Evolutionary conservation across 305 asterid species (phyloP).

Genomic region (Solanum aculeatissimum): DNA sequence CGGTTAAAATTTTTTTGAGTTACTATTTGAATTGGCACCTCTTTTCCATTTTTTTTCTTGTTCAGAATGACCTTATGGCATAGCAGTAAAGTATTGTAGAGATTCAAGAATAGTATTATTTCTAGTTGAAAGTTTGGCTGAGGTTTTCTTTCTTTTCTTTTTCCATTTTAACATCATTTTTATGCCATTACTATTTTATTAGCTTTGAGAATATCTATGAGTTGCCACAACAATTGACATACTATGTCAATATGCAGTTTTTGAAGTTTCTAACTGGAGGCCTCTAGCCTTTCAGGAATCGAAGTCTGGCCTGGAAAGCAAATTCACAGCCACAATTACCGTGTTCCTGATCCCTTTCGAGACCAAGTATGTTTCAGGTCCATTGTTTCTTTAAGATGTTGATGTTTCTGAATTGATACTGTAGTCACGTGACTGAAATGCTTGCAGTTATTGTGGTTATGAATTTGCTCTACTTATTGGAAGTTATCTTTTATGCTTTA

Average conservation of each 20-base stretch:
- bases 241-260: neutral
- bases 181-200: neutral
- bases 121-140: neutral
- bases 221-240: neutral
- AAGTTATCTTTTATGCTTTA: neutral
- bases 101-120: neutral
- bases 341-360: slow-evolving; percentile 66
- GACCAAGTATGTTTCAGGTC: slow-evolving; percentile 63
- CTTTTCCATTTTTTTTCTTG: neutral
- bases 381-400: slow-evolving; percentile 5
- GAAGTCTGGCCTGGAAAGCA: slow-evolving; percentile 89
- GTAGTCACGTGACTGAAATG: neutral
- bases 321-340: slow-evolving; percentile 95
- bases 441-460: neutral
- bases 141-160: neutral
- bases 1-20: neutral
- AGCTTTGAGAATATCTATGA: neutral
- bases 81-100: neutral
- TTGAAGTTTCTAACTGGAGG: neutral
- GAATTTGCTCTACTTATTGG: neutral
- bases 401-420: neutral
- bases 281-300: slow-evolving; percentile 42
- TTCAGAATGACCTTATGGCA: neutral
- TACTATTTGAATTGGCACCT: neutral
- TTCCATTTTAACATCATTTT: neutral